These are phyloP conservation scores for Suhomyces sp. DNA, from an alignment of 805 yeast genomes.

Conservation along the genomic window DNA sequence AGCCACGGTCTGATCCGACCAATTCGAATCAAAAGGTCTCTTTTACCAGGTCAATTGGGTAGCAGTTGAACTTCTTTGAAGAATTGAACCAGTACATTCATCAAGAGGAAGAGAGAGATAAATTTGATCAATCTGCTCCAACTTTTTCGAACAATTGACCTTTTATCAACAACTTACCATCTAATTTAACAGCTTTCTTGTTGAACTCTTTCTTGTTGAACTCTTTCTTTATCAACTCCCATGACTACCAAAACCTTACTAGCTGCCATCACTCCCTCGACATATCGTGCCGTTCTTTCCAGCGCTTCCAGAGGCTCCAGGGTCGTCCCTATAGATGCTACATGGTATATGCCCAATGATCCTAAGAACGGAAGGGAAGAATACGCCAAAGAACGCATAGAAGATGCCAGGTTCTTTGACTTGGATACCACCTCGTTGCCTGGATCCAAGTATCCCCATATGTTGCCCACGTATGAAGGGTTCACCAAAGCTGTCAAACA, in stretches of 20 bases:
- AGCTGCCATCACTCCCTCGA: constrained; percentile 13
- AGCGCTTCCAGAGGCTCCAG: constrained; percentile 14
- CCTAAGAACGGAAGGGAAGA: constrained; percentile 61
- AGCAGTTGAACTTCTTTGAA: too few species aligned
- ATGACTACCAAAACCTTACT: constrained; percentile 10
- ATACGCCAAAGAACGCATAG: constrained; percentile 56
- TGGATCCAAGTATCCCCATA: constrained; percentile 75
- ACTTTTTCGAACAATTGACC: too few species aligned
- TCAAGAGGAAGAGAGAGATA: too few species aligned
- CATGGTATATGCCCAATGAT: constrained; percentile 88
- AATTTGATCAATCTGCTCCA: too few species aligned
- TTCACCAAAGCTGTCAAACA: constrained; percentile 55
- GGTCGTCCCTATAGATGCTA: constrained; percentile 71
- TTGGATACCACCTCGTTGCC: constrained; percentile 67
- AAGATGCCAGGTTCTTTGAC: constrained; percentile 72
- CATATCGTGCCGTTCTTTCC: constrained; percentile 10
- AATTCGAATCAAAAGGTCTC: too few species aligned
- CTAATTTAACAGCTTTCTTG: too few species aligned
- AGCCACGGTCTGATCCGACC: too few species aligned
- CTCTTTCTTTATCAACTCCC: too few species aligned
- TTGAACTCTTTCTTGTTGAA: too few species aligned
- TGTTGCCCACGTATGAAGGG: constrained; percentile 66
- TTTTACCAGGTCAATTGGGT: too few species aligned
- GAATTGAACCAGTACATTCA: too few species aligned
- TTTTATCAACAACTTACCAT: too few species aligned